Conservation (phyloP, 495 filamentous ascomycete genomes). For the Lasiosphaeris hirsuta region DNA sequence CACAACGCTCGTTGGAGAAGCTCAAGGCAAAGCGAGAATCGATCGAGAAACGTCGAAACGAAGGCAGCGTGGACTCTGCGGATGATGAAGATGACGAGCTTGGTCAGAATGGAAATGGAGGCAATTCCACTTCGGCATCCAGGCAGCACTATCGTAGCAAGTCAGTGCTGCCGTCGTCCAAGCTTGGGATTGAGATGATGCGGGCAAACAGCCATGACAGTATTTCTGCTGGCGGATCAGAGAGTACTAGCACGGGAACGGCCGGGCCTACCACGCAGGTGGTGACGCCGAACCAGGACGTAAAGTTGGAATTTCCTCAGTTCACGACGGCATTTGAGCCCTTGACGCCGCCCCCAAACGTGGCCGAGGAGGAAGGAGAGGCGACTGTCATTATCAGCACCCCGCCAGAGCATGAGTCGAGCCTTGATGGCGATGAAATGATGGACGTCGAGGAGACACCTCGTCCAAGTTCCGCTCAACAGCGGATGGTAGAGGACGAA, state of each 20-base stretch:
- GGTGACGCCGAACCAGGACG: constrained; percentile 37
- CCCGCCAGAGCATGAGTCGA: constrained; percentile 16
- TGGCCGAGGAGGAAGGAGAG: constrained; percentile 18
- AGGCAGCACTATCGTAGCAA: constrained; percentile 40
- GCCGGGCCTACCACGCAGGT: constrained; percentile 39
- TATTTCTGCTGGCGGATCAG: constrained; percentile 51
- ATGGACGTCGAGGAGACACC: constrained; percentile 31
- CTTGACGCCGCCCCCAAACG: constrained; percentile 11
- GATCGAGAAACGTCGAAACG: constrained; percentile 68
- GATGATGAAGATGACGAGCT: constrained; percentile 94
- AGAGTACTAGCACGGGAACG: constrained; percentile 29
- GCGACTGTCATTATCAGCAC: constrained; percentile 25
- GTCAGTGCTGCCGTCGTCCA: constrained; percentile 56
- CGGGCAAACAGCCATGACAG: constrained; percentile 88
- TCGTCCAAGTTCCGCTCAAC: constrained; percentile 17
- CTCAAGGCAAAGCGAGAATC: constrained; percentile 73
- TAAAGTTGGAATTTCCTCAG: constrained; percentile 20
- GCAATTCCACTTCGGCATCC: constrained; percentile 47
- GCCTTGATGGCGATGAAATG: background rate
- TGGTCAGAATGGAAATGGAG: constrained; percentile 43
- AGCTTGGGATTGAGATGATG: constrained; percentile 93
- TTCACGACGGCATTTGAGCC: constrained; percentile 6
- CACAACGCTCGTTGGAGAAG: constrained; percentile 72
- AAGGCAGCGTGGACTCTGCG: constrained; percentile 74
- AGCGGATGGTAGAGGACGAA: constrained; percentile 18